phyloP scores from a whole-genome alignment of 352 stramenopile species.

The Globisporangium paddicum region DNA sequence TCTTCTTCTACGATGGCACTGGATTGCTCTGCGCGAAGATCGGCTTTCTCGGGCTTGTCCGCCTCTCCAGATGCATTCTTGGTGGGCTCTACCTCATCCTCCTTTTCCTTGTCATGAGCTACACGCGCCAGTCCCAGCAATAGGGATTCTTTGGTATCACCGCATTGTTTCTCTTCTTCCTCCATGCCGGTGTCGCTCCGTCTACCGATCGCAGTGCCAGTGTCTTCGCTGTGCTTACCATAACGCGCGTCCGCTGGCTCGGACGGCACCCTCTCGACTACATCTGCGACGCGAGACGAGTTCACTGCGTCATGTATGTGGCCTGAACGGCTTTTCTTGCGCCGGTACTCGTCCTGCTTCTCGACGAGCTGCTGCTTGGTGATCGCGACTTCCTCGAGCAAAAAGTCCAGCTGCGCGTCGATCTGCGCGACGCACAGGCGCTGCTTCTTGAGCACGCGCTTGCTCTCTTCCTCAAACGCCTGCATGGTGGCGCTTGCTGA shows the following conservation, averaged over 20 bases:
- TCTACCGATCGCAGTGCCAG: not conserved
- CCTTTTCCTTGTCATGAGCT: slow-evolving; percentile 2
- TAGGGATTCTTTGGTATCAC: not conserved
- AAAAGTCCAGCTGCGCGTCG: slow-evolving; percentile 52
- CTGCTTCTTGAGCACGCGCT: slow-evolving; percentile 71
- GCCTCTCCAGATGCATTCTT: not conserved
- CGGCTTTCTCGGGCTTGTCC: not conserved
- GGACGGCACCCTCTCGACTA: not conserved
- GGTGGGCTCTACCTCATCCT: slow-evolving; percentile 8
- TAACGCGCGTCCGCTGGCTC: not conserved
- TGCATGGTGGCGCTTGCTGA: slow-evolving; percentile 28
- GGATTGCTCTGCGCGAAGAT: not conserved
- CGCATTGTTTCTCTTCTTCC: slow-evolving; percentile 3
- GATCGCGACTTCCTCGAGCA: slow-evolving; percentile 54
- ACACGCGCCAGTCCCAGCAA: not conserved
- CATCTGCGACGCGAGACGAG: not conserved
- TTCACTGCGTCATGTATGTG: not conserved
- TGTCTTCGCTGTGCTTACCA: slow-evolving; percentile 2
- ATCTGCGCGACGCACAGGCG: slow-evolving; percentile 54
- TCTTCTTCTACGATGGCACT: slow-evolving; percentile 26
- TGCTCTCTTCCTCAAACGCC: slow-evolving; percentile 50
- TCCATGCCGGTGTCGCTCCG: not conserved
- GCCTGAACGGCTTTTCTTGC: slow-evolving; percentile 42
- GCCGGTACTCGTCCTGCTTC: slow-evolving; percentile 51
- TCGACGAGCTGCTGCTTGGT: slow-evolving; percentile 55